phyloP scores from a whole-genome alignment of 192 early-diverging fungal genomes.

The Mortierella hygrophila region DNA sequence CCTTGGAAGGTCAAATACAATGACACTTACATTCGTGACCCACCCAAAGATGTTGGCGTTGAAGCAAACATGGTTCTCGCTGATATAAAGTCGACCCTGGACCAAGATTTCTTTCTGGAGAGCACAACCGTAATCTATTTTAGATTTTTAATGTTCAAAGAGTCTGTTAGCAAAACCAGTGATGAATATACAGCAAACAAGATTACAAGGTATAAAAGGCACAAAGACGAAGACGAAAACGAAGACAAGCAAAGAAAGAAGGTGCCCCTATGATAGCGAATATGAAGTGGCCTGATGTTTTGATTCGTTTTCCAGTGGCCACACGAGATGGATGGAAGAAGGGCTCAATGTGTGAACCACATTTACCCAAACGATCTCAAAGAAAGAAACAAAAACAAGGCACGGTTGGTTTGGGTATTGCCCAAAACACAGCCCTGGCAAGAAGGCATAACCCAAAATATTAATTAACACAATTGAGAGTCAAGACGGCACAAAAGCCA shows the following conservation, averaged over 20 bases:
- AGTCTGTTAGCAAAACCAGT: not conserved
- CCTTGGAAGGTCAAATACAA: not conserved
- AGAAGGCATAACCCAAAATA: not conserved
- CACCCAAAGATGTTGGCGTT: slow-evolving; percentile 94
- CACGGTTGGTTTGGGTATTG: not conserved
- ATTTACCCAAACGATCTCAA: not conserved
- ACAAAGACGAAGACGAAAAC: not conserved
- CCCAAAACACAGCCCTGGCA: not conserved
- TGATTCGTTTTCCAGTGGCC: not conserved
- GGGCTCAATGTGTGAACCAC: not conserved
- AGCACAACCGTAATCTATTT: slow-evolving; percentile 86
- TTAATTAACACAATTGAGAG: slow-evolving; percentile 1
- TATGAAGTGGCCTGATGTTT: not conserved
- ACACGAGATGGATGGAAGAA: not conserved
- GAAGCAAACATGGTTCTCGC: slow-evolving; percentile 84
- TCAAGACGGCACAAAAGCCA: not conserved
- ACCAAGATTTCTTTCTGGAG: slow-evolving; percentile 90
- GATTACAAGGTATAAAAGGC: not conserved
- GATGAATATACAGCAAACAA: not conserved
- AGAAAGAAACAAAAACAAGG: not conserved
- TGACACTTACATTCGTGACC: slow-evolving; percentile 75
- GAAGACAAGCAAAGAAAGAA: not conserved
- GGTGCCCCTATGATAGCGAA: not conserved
- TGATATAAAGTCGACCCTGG: slow-evolving; percentile 89
- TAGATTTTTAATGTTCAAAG: slow-evolving; percentile 12